phyloP scores from a whole-genome alignment of 345 rosid species.

The Eutrema heterophyllum region DNA sequence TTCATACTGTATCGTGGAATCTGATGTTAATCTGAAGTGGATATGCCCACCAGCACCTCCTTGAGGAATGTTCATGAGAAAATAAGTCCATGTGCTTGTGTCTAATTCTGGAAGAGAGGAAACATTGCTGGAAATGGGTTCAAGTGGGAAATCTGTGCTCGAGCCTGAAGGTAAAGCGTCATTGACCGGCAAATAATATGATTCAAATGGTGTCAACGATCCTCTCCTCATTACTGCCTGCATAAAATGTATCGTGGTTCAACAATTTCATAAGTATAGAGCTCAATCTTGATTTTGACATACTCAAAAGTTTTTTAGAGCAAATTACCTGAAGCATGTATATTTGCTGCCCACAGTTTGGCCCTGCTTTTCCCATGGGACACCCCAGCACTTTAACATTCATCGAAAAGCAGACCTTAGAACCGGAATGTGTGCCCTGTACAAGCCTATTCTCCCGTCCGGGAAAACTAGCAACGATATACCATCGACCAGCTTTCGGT shows the following conservation, averaged over 20 bases:
- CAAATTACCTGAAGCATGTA: conserved; percentile 63
- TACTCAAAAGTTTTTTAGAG: neutral
- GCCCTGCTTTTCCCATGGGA: conserved; percentile 79
- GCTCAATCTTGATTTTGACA: conserved; percentile 9
- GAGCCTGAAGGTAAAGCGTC: conserved; percentile 48
- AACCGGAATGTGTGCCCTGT: conserved; percentile 21
- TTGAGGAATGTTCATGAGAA: conserved; percentile 62
- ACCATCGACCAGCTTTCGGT: conserved; percentile 86
- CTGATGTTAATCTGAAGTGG: conserved; percentile 60
- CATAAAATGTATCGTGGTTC: conserved; percentile 15
- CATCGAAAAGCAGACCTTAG: conserved; percentile 67
- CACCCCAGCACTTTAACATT: conserved; percentile 56
- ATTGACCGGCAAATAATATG: conserved; percentile 65
- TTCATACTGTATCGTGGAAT: conserved; percentile 50
- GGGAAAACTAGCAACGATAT: conserved; percentile 47
- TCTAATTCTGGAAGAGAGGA: conserved; percentile 42
- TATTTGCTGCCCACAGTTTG: conserved; percentile 56
- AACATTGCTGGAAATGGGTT: conserved; percentile 65
- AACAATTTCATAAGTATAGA: neutral
- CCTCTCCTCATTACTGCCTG: conserved; percentile 80
- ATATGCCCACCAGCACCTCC: conserved; percentile 95
- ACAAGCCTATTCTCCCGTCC: conserved; percentile 35
- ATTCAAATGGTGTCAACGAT: conserved; percentile 57
- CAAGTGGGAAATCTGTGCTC: conserved; percentile 55
- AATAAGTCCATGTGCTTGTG: conserved; percentile 66